A percentile compares a stretch with the other conserved stretches of the same genome.
phyloP scores from a whole-genome alignment of 768 basidiomycete genomes.

The Albatrellus ellisii region DNA sequence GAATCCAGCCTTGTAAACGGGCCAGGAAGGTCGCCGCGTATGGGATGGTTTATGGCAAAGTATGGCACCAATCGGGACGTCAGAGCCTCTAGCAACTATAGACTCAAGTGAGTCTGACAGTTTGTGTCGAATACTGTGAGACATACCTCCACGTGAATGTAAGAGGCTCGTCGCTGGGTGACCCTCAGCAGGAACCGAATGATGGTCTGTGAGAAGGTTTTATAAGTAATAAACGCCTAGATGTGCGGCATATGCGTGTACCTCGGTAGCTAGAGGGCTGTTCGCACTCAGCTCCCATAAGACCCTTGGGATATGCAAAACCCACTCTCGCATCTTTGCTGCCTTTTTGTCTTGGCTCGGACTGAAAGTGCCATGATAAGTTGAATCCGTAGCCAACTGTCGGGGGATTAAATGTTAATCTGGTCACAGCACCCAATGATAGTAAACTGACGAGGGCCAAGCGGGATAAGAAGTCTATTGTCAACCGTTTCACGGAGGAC shows the following conservation, averaged over 20 bases:
- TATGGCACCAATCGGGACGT: constrained; percentile 61
- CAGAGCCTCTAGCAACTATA: constrained; percentile 30
- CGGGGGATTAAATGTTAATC: no score
- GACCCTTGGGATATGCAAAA: constrained; percentile 60
- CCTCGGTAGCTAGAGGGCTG: constrained; percentile 49
- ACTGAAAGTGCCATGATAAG: constrained; percentile 37
- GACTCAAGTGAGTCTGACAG: constrained; percentile 8
- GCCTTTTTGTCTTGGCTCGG: constrained; percentile 18
- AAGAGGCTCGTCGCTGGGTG: constrained; percentile 37
- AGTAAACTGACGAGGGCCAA: constrained; percentile 48
- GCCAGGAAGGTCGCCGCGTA: constrained; percentile 57
- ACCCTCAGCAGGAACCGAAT: constrained; percentile 51
- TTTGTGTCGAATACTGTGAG: background rate
- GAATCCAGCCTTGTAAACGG: constrained; percentile 62
- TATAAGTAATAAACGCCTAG: background rate
- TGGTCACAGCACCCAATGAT: background rate
- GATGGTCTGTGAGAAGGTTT: constrained; percentile 28
- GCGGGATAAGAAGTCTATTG: constrained; percentile 65
- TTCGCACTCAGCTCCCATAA: constrained; percentile 73
- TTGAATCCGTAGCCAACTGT: constrained; percentile 47
- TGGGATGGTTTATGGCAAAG: constrained; percentile 68
- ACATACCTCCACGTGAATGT: constrained; percentile 33
- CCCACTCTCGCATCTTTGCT: constrained; percentile 44
- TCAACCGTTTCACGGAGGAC: constrained; percentile 49
- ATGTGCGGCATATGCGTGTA: constrained; percentile 15